These are phyloP conservation scores for Monilinia vaccinii-corymbosi DNA, from an alignment of 2,329 filamentous ascomycete genomes.

Conservation along the genomic window DNA sequence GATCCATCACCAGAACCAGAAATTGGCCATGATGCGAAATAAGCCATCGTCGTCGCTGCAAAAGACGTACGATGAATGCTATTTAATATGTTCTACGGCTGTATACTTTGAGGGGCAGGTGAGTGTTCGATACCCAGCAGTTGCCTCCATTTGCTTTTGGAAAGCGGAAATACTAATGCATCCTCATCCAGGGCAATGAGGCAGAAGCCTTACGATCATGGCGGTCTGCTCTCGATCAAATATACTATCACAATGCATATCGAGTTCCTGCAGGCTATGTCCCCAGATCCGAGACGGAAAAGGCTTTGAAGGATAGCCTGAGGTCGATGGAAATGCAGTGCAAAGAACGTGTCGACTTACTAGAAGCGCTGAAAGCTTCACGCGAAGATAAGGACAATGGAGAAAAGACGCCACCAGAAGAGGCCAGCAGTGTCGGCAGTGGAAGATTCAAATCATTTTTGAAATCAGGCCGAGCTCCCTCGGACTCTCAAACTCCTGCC, in stretches of 20 bases:
- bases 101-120: slow-evolving; percentile 95
- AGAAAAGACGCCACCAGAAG: slow-evolving; percentile 69
- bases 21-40: slow-evolving; percentile 37
- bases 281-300: slow-evolving; percentile 74
- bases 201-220: slow-evolving; percentile 83
- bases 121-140: slow-evolving; percentile 18
- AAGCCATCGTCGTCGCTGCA: slow-evolving; percentile 68
- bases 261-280: slow-evolving; percentile 59
- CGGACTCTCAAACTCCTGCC: neutral
- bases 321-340: slow-evolving; percentile 81
- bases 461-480: slow-evolving; percentile 1
- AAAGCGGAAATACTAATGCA: neutral
- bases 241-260: slow-evolving; percentile 77
- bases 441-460: slow-evolving; percentile 8
- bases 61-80: slow-evolving; percentile 96
- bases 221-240: slow-evolving; percentile 79
- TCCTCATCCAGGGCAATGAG: slow-evolving; percentile 65
- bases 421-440: slow-evolving; percentile 57
- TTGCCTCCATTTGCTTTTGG: neutral
- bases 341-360: slow-evolving; percentile 82
- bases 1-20: neutral
- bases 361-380: slow-evolving; percentile 70
- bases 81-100: slow-evolving; percentile 87
- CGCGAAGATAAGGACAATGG: slow-evolving; percentile 52
- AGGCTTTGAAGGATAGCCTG: slow-evolving; percentile 70